Conservation (phyloP, 192 early-diverging fungal species). For the Ambispora gerdemannii region DNA sequence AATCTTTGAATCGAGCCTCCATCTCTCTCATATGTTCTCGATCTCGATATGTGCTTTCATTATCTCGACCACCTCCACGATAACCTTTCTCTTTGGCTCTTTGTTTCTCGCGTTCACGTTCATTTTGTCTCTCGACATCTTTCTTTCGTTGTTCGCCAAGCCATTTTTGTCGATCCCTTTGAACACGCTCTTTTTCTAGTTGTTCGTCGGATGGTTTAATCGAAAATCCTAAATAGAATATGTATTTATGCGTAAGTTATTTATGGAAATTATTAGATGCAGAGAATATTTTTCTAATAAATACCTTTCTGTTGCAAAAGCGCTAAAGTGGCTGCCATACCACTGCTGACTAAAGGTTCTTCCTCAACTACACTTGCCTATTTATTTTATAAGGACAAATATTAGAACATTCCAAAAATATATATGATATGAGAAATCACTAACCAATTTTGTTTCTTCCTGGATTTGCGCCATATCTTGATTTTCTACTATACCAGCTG, state of each 20-base stretch:
- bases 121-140: constrained; percentile 62
- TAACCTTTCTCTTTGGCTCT: constrained; percentile 48
- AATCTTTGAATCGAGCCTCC: constrained; percentile 84
- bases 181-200: constrained; percentile 56
- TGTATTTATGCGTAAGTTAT: no score
- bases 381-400: not conserved
- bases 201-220: constrained; percentile 64
- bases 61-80: constrained; percentile 45
- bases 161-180: constrained; percentile 65
- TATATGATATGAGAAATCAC: not conserved
- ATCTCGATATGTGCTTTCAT: constrained; percentile 55
- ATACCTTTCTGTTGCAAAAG: constrained; percentile 80
- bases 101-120: constrained; percentile 61
- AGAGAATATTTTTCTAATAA: no score
- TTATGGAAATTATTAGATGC: no score
- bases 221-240: constrained; percentile 15
- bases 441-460: constrained; percentile 34
- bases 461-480: constrained; percentile 27
- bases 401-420: not conserved
- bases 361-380: constrained; percentile 46
- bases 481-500: constrained; percentile 23
- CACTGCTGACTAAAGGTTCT: constrained; percentile 77
- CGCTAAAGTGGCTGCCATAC: constrained; percentile 78
- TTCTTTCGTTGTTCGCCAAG: constrained; percentile 64
- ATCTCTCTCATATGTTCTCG: constrained; percentile 65